A percentile compares a stretch with the other conserved stretches of the same genome.
Conservation (phyloP, 2,329 filamentous ascomycete species). For the Neofusicoccum parvum region DNA sequence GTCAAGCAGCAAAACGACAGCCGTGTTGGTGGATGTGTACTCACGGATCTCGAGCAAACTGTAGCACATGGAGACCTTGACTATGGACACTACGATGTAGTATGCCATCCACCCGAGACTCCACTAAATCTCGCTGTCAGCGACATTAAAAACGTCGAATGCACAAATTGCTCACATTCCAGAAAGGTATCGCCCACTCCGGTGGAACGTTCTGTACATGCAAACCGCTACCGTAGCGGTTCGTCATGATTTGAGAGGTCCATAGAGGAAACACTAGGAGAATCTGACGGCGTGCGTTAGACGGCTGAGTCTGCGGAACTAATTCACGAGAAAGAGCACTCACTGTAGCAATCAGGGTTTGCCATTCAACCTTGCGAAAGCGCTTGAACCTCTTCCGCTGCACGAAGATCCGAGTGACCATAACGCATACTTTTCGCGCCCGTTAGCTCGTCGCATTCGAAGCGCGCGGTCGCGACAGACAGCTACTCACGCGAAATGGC, state of each 20-base stretch:
- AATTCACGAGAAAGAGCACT: not conserved
- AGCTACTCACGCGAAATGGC: slow-evolving; percentile 7
- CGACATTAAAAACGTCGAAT: no score
- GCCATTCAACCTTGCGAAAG: slow-evolving; percentile 17
- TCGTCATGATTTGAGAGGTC: slow-evolving; percentile 16
- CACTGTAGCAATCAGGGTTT: slow-evolving; percentile 6
- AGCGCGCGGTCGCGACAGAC: not conserved
- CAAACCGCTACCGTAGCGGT: slow-evolving; percentile 16
- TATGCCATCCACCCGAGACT: slow-evolving; percentile 12
- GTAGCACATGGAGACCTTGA: slow-evolving; percentile 22
- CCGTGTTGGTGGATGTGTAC: not conserved
- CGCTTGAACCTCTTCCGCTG: slow-evolving; percentile 20
- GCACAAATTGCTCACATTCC: not conserved
- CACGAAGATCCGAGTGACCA: slow-evolving; percentile 12
- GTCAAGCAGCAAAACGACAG: not conserved
- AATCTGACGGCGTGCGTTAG: not conserved
- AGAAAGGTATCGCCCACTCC: slow-evolving; percentile 6
- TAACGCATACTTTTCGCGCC: not conserved
- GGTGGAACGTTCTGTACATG: slow-evolving; percentile 15
- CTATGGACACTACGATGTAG: slow-evolving; percentile 19
- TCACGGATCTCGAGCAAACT: slow-evolving; percentile 19
- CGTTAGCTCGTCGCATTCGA: not conserved
- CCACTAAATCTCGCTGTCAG: not conserved
- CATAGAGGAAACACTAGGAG: slow-evolving; percentile 16
- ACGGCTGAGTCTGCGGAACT: not conserved